These are phyloP conservation scores for Aureobasidium sp. DNA, from an alignment of 2,329 filamentous ascomycete genomes.

Conservation along the genomic window DNA sequence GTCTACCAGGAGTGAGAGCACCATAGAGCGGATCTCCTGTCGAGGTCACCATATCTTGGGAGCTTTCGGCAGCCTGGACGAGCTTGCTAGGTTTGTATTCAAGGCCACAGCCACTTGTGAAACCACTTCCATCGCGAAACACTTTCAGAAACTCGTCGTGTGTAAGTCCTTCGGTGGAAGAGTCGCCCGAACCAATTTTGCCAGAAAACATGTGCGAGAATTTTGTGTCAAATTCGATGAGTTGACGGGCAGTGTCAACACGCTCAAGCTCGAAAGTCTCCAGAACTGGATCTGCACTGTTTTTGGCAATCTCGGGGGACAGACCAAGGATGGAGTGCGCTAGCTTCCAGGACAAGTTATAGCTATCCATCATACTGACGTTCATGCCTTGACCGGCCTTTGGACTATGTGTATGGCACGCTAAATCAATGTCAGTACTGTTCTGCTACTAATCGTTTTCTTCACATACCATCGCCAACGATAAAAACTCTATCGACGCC, in stretches of 20 bases:
- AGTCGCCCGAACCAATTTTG: constrained; percentile 20
- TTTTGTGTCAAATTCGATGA: constrained; percentile 52
- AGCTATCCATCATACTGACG: constrained; percentile 61
- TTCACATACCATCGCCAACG: background rate
- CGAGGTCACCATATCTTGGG: background rate
- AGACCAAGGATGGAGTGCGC: constrained; percentile 26
- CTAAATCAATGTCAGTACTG: background rate
- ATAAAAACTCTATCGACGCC: constrained; percentile 13
- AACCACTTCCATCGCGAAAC: constrained; percentile 53
- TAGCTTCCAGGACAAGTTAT: constrained; percentile 54
- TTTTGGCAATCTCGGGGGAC: constrained; percentile 7
- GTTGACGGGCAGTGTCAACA: constrained; percentile 54
- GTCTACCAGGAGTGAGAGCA: constrained; percentile 23
- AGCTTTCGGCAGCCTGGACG: constrained; percentile 15
- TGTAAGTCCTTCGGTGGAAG: constrained; percentile 18
- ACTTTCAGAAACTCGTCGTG: constrained; percentile 23
- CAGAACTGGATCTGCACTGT: constrained; percentile 31
- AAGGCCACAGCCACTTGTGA: constrained; percentile 46
- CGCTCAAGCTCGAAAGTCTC: constrained; percentile 50
- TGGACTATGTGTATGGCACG: constrained; percentile 45
- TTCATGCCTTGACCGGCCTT: constrained; percentile 70
- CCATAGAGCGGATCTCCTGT: constrained; percentile 21
- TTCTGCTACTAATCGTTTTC: constrained; percentile 28
- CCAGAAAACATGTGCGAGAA: constrained; percentile 43
- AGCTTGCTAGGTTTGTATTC: constrained; percentile 18